Percentiles rank a stretch among this genome's conserved stretches.
Conservation (phyloP, 2,329 filamentous ascomycete genomes). For the Calonectria hongkongensis region DNA sequence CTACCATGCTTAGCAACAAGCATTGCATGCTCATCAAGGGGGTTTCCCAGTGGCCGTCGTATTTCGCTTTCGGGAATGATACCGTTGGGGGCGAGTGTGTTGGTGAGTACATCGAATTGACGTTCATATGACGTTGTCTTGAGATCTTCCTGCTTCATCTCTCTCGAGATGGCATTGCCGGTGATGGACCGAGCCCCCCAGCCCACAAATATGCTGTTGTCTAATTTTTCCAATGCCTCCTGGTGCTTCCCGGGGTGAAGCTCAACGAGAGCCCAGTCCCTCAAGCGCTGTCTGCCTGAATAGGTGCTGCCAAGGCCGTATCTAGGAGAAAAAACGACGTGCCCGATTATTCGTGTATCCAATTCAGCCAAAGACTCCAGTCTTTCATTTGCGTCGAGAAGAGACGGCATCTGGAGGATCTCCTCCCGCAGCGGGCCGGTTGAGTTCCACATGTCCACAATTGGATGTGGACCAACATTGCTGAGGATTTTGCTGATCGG, state of each 20-base stretch:
- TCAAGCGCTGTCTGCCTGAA: background rate
- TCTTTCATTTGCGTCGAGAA: background rate
- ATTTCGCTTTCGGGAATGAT: conserved; percentile 21
- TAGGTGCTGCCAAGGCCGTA: background rate
- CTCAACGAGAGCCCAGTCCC: conserved; percentile 41
- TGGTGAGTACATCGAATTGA: background rate
- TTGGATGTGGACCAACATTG: background rate
- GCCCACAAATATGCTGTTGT: background rate
- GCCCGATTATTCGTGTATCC: conserved; percentile 20
- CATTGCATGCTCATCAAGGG: background rate
- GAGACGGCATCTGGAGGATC: background rate
- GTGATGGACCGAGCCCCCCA: background rate
- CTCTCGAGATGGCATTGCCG: background rate
- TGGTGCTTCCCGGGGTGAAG: conserved; percentile 30
- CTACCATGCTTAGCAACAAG: conserved; percentile 21
- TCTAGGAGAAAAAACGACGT: conserved; percentile 29
- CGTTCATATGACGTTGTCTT: fast-evolving
- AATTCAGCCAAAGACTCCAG: background rate
- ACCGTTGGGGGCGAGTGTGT: background rate
- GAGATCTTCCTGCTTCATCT: background rate
- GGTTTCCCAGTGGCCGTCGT: background rate
- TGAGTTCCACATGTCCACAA: background rate
- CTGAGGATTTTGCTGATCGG: background rate
- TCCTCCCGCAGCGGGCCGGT: background rate
- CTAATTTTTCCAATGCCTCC: background rate